Conservation (phyloP, 192 early-diverging fungal genomes). For the Funneliformis mosseae region DNA sequence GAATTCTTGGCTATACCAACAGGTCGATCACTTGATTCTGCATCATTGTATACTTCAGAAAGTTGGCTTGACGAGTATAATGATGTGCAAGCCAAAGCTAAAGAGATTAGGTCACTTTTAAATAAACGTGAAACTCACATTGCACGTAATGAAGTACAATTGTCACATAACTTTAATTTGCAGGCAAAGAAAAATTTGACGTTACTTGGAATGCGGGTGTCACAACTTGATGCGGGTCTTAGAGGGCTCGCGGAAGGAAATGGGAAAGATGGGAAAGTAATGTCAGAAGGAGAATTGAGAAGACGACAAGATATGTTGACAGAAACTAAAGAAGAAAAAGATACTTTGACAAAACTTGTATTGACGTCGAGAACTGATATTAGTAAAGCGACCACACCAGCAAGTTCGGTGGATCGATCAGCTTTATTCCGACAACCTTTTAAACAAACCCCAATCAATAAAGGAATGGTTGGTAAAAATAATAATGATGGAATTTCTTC, state of each 20-base stretch:
- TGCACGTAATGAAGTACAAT: conserved; percentile 71
- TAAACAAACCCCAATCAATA: conserved; percentile 20
- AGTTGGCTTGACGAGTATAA: conserved; percentile 82
- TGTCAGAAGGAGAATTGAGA: conserved; percentile 74
- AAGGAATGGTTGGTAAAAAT: conserved; percentile 19
- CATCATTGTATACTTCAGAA: conserved; percentile 61
- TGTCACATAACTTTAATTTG: conserved; percentile 76
- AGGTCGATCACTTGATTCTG: conserved; percentile 49
- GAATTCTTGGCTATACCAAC: conserved; percentile 75
- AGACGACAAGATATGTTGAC: conserved; percentile 79
- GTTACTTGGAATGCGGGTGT: conserved; percentile 48
- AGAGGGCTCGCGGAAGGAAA: conserved; percentile 50
- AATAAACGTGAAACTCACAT: conserved; percentile 74
- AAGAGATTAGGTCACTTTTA: conserved; percentile 74
- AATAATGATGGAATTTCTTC: conserved; percentile 15
- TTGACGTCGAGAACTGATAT: conserved; percentile 53
- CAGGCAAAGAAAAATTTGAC: conserved; percentile 74
- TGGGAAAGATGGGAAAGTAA: conserved; percentile 47
- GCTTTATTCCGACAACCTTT: conserved; percentile 39
- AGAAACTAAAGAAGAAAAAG: conserved; percentile 71
- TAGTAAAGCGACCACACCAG: conserved; percentile 40
- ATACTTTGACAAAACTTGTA: conserved; percentile 62
- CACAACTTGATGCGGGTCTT: conserved; percentile 58
- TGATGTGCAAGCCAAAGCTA: conserved; percentile 58
- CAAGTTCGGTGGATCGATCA: conserved; percentile 50